Evolutionary conservation across 805 yeast species (phyloP).

Genomic region (Kluyveromyces aestuarii): DNA sequence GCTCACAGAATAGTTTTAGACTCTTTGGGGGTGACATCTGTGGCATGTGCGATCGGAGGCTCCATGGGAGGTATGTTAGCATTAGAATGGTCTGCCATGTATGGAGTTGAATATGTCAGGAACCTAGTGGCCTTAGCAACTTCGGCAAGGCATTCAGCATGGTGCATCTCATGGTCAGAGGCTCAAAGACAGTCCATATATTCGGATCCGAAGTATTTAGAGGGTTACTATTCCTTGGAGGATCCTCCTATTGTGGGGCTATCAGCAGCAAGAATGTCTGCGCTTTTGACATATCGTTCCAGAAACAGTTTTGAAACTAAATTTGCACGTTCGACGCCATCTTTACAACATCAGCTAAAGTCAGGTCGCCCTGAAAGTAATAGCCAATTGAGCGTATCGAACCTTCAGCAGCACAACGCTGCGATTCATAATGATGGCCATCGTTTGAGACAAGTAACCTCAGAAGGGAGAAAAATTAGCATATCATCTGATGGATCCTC

Average conservation of each 20-base stretch:
- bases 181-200: slow-evolving; percentile 95
- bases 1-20: slow-evolving; percentile 74
- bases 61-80: slow-evolving; percentile 99
- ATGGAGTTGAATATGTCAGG: slow-evolving; percentile 61
- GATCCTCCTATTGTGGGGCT: slow-evolving; percentile 81
- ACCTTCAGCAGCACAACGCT: slow-evolving; percentile 65
- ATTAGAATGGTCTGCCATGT: slow-evolving; percentile 64
- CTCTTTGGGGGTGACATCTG: slow-evolving; percentile 62
- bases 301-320: slow-evolving; percentile 85
- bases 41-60: slow-evolving; percentile 89
- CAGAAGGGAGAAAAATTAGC: slow-evolving; percentile 6
- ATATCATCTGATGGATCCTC: slow-evolving; percentile 13
- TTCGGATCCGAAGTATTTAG: slow-evolving; percentile 87
- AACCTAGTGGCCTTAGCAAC: slow-evolving; percentile 81
- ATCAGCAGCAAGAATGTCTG: slow-evolving; percentile 97
- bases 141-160: slow-evolving; percentile 88
- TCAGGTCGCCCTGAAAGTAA: slow-evolving; percentile 5
- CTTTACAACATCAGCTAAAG: slow-evolving; percentile 28
- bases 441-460: slow-evolving; percentile 12
- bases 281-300: slow-evolving; percentile 84
- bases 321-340: slow-evolving; percentile 78
- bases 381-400: slow-evolving; percentile 27
- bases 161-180: slow-evolving; percentile 99
- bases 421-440: slow-evolving; percentile 85
- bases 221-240: slow-evolving; percentile 73